These are phyloP conservation scores for Plenodomus lindquistii DNA, from an alignment of 2,329 filamentous ascomycete genomes.

Conservation along the genomic window DNA sequence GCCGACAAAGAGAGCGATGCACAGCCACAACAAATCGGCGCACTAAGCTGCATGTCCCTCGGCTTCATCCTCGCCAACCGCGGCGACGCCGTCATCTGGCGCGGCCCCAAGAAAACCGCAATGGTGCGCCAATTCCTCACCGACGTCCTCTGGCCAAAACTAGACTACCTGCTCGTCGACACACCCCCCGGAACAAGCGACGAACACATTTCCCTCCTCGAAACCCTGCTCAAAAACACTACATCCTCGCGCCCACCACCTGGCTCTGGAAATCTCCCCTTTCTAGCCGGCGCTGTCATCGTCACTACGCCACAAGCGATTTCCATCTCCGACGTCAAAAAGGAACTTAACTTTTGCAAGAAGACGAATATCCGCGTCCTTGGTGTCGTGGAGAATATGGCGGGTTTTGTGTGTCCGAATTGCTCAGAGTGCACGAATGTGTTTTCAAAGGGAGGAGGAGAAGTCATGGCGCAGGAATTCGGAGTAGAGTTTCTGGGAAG, in stretches of 20 bases:
- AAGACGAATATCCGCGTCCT: constrained; percentile 81
- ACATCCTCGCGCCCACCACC: constrained; percentile 15
- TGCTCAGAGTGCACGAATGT: constrained; percentile 86
- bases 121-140: constrained; percentile 97
- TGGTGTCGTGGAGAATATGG: constrained; percentile 97
- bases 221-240: constrained; percentile 65
- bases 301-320: constrained; percentile 97
- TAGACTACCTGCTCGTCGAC: constrained; percentile 93
- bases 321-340: constrained; percentile 88
- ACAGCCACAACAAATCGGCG: constrained; percentile 54
- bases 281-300: constrained; percentile 81
- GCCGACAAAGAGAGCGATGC: neutral
- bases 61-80: constrained; percentile 84
- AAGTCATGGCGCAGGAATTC: constrained; percentile 87
- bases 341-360: constrained; percentile 89
- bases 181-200: constrained; percentile 96
- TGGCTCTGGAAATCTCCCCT: constrained; percentile 3
- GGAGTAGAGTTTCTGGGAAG: constrained; percentile 80
- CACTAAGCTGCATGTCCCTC: constrained; percentile 84
- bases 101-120: constrained; percentile 96
- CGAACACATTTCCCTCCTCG: constrained; percentile 93
- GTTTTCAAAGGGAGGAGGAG: constrained; percentile 87
- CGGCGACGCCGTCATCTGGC: constrained; percentile 94
- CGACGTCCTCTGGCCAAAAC: constrained; percentile 82
- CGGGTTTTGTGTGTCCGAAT: constrained; percentile 79